phyloP scores from a whole-genome alignment of 345 rosid genomes.

The Cardamine chenopodiifolia region DNA sequence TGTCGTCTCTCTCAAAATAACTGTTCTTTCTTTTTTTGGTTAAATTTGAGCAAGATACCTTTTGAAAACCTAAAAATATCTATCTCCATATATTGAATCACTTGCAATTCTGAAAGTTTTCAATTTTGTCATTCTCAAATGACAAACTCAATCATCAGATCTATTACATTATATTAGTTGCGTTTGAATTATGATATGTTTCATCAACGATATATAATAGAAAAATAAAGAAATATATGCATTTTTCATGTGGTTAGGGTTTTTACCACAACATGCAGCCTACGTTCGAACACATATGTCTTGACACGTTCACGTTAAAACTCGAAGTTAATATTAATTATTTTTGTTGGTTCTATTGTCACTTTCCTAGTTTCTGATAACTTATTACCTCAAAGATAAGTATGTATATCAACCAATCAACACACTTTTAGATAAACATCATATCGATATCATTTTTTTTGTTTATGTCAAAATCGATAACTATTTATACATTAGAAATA shows the following conservation, averaged over 20 bases:
- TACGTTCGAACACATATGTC: constrained; percentile 38
- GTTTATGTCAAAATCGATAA: not conserved
- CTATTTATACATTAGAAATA: constrained; percentile 1
- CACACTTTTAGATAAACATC: constrained; percentile 40
- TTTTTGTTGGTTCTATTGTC: constrained; percentile 13
- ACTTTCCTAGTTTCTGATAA: constrained; percentile 39
- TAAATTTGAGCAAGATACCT: not conserved
- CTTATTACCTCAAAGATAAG: constrained; percentile 40
- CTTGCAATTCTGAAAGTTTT: constrained; percentile 19
- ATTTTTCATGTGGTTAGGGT: constrained; percentile 36
- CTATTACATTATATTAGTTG: constrained; percentile 14
- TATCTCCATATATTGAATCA: constrained; percentile 27
- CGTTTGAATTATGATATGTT: not conserved
- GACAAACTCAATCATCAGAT: constrained; percentile 28
- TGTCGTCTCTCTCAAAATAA: constrained; percentile 31
- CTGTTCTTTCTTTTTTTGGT: constrained; percentile 6
- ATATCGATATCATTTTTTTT: constrained; percentile 9
- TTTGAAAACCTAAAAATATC: not conserved
- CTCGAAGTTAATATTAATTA: constrained; percentile 15
- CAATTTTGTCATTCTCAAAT: constrained; percentile 2
- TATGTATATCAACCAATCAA: constrained; percentile 35
- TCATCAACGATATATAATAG: not conserved
- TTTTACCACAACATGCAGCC: constrained; percentile 33
- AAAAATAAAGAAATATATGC: not conserved
- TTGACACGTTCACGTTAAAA: constrained; percentile 43